A percentile compares a stretch with the other conserved stretches of the same genome.
These are phyloP conservation scores for Fusarium luffae DNA, from an alignment of 2,329 filamentous ascomycete genomes.

Conservation along the genomic window DNA sequence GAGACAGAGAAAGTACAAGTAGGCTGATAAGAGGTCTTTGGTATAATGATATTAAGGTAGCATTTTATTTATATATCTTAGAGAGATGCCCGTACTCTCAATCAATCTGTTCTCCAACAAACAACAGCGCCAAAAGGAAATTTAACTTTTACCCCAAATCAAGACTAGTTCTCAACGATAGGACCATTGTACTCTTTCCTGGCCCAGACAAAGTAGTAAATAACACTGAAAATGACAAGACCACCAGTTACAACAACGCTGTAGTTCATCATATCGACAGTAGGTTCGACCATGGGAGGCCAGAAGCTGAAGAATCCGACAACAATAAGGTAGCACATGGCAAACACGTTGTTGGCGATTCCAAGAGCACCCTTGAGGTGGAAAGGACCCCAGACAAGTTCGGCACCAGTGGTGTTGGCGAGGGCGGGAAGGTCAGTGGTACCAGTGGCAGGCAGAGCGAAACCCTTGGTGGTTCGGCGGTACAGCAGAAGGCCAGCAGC, in stretches of 20 bases:
- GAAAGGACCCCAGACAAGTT: conserved; percentile 65
- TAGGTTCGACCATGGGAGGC: conserved; percentile 51
- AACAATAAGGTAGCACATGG: conserved; percentile 64
- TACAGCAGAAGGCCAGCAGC: conserved; percentile 45
- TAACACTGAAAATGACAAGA: conserved; percentile 56
- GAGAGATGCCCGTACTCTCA: not conserved
- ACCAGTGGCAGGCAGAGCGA: conserved; percentile 39
- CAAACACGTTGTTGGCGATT: conserved; percentile 64
- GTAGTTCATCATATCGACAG: conserved; percentile 58
- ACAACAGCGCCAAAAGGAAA: not conserved
- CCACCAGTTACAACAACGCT: conserved; percentile 57
- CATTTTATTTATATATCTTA: not conserved
- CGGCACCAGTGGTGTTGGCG: conserved; percentile 45
- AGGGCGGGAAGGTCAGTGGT: conserved; percentile 41
- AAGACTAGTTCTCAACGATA: conserved; percentile 44
- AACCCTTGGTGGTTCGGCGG: conserved; percentile 46
- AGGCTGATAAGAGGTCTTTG: fast-evolving
- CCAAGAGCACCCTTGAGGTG: conserved; percentile 62
- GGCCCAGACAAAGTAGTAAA: conserved; percentile 59
- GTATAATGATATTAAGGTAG: not conserved
- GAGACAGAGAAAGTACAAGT: not conserved
- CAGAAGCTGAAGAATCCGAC: conserved; percentile 68
- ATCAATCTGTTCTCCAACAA: not conserved
- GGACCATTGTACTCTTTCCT: conserved; percentile 60
- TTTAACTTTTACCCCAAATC: not conserved